Base-by-base conservation (phyloP, 192 early-diverging fungal species). In the Phycomyces blakesleeanus region DNA sequence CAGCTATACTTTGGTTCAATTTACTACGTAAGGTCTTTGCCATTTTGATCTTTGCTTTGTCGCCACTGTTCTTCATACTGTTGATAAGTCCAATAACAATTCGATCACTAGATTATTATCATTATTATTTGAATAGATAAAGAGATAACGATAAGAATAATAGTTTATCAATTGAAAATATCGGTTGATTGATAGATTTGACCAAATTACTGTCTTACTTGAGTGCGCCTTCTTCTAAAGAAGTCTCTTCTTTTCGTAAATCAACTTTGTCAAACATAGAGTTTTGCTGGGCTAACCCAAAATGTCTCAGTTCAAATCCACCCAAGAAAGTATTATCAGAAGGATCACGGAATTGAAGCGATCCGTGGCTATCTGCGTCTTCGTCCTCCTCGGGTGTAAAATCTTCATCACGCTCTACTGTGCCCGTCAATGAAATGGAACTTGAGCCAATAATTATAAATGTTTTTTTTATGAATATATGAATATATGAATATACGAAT, bases 241-340 rank as follows among this genome's bases (percentile, higher is more conserved):
- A 38, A 5, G 51, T 24, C 22, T 63, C 61, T 55, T 55, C 51
- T 63, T 52, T 53, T 12, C 61, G 44, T 26, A 63, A 41, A 54
- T 63, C 38, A 5, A 63, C 15, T 1, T 38, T 14, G 14, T 63
- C 51, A 15, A 42, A 54, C 1, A 27, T 24, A 42, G 51, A 51
- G 25, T 38, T 29, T 18, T 63, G 11, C 0, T 49, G 61, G 21
- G 12, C 61, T 3, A 63, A 12, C 2, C 51, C 51, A 20, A 63
- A 63, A 40, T 63, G 61, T 5, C 51, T 34, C 16, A 63, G n/a
- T 21, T 63, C 51, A 18, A 63, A 63, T 16, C 61, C 61, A 18
- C 61, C 61, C 10, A 63, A 26, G 24, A 50, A 53, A 12, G 34
- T 37, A 63, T 63, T 63, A 26, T 63, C 61, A 29, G 18, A 25